These are phyloP conservation scores for Erysimum cheiranthoides DNA, from an alignment of 345 rosid species.

Conservation along the genomic window DNA sequence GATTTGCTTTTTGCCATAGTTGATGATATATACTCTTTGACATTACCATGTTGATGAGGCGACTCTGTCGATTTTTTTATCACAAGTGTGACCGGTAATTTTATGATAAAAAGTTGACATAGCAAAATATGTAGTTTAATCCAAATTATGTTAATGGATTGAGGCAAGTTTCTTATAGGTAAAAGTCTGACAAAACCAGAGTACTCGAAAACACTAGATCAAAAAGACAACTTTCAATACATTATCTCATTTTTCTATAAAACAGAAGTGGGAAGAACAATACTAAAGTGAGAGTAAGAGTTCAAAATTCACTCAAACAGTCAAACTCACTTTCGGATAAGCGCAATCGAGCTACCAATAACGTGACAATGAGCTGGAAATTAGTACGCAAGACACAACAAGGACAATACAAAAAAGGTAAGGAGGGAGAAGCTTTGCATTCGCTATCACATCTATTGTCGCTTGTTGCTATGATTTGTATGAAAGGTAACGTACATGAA, in stretches of 20 bases:
- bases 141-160: background rate
- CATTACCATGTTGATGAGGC: background rate
- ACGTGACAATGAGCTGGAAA: slow-evolving; percentile 35
- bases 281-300: slow-evolving; percentile 10
- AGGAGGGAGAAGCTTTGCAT: slow-evolving; percentile 22
- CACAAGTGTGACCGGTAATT: background rate
- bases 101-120: background rate
- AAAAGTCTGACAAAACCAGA: slow-evolving; percentile 16
- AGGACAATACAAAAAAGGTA: slow-evolving; percentile 9
- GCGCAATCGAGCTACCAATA: slow-evolving; percentile 18
- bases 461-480: slow-evolving; percentile 26
- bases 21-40: background rate
- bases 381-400: slow-evolving; percentile 19
- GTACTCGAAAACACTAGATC: slow-evolving; percentile 19
- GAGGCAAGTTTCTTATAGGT: background rate
- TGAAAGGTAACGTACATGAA: slow-evolving; percentile 20
- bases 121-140: background rate
- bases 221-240: background rate
- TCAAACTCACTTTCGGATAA: slow-evolving; percentile 18
- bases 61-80: background rate
- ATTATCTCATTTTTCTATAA: background rate
- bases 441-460: slow-evolving; percentile 7
- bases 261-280: background rate
- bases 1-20: background rate
- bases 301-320: background rate